Conservation (phyloP, 805 yeast species). For the Kurtzmaniella fragi region DNA sequence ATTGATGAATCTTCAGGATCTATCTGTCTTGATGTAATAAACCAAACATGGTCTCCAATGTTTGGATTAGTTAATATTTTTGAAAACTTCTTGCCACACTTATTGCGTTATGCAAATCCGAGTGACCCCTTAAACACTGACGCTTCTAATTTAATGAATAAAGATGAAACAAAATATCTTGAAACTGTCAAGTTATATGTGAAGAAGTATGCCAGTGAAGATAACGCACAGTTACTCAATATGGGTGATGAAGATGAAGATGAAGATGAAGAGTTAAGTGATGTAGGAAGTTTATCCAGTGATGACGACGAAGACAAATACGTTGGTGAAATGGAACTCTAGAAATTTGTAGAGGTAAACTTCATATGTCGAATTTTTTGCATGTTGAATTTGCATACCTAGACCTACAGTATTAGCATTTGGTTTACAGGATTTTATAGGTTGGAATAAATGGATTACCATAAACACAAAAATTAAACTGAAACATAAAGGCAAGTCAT, state of each 20-base stretch:
- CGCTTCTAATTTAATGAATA: constrained; percentile 74
- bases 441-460: not conserved
- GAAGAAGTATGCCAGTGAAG: constrained; percentile 48
- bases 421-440: no score
- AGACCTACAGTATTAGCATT: no score
- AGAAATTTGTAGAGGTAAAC: not conserved
- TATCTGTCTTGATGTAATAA: constrained; percentile 92
- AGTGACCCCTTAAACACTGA: constrained; percentile 90
- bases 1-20: constrained; percentile 88
- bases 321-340: constrained; percentile 30
- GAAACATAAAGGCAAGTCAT: no score
- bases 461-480: not conserved
- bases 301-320: constrained; percentile 39
- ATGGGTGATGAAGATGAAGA: constrained; percentile 29
- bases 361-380: not conserved
- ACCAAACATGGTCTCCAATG: constrained; percentile 98
- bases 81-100: constrained; percentile 89
- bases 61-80: constrained; percentile 87
- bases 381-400: no score
- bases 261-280: constrained; percentile 40
- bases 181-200: constrained; percentile 72
- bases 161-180: constrained; percentile 62
- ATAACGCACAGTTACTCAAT: constrained; percentile 31
- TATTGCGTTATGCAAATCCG: constrained; percentile 88
- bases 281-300: constrained; percentile 46